These are phyloP conservation scores for Pythium phragmitis DNA, from an alignment of 352 stramenopile genomes.

Conservation along the genomic window DNA sequence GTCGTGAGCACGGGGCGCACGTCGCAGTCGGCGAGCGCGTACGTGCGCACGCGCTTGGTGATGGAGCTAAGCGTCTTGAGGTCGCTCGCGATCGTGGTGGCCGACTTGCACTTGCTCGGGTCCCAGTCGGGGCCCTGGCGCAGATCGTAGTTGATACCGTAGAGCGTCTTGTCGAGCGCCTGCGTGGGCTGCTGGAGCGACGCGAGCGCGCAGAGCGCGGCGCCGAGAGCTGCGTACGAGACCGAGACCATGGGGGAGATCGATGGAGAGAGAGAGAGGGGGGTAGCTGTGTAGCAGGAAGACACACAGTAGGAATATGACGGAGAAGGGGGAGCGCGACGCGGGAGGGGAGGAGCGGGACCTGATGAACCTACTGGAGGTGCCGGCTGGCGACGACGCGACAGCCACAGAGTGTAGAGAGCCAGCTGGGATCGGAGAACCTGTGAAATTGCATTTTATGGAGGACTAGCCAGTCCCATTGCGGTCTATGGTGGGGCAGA, in stretches of 20 bases:
- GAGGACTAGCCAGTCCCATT: neutral
- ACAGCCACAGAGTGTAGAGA: slow-evolving; percentile 5
- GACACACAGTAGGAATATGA: slow-evolving; percentile 12
- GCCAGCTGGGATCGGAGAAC: slow-evolving; percentile 4
- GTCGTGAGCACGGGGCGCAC: slow-evolving; percentile 60
- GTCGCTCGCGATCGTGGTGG: slow-evolving; percentile 61
- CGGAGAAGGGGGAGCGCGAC: neutral
- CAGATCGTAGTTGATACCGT: slow-evolving; percentile 85
- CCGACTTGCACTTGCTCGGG: slow-evolving; percentile 69
- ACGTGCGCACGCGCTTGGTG: slow-evolving; percentile 79
- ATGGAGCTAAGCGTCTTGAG: slow-evolving; percentile 64
- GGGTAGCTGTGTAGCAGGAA: neutral
- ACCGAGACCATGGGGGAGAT: slow-evolving; percentile 24
- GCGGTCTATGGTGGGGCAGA: neutral
- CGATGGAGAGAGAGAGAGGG: neutral
- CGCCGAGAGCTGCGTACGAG: slow-evolving; percentile 4
- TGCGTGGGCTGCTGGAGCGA: slow-evolving; percentile 31
- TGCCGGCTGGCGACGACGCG: neutral
- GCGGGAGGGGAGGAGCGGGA: neutral
- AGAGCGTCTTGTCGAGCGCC: slow-evolving; percentile 74
- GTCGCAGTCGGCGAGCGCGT: slow-evolving; percentile 77
- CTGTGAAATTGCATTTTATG: neutral
- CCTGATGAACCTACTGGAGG: neutral
- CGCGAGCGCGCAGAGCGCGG: slow-evolving; percentile 26
- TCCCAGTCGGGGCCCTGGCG: slow-evolving; percentile 80